Evolutionary conservation across 140 eudicot species (phyloP), one percentile per base, ranked within the genome.

Genomic region (Ambrosia hybrid): DNA sequence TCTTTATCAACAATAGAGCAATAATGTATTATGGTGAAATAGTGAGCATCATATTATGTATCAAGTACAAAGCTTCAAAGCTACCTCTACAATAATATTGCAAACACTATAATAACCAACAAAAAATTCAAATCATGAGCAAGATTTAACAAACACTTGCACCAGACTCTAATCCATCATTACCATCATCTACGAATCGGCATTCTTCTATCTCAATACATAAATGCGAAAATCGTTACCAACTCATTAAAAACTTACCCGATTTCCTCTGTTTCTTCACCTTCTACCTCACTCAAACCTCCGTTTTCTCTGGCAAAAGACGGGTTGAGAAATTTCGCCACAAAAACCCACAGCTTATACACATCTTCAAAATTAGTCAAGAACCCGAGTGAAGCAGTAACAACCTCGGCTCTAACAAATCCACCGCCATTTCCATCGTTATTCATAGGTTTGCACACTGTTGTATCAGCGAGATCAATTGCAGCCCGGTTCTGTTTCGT

Each of bases 321-420:
- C 38, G 89, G 92, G 64, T 87, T 68, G 30, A 87, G 83, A 84
- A 87, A 87, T 51, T 84, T 87, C 1, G 87, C 86, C 45, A 87
- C 89, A 76, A 87, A 87, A 36, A 84, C 87, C 92, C 92, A 87
- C 78, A 84, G 62, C 69, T 59, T 87, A 75, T 87, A 87, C 69
- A 87, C 92, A 57, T 87, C 92, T 55, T 84, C 89, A 41, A 84
- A 84, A 55, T 87, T 84, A 13, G 92, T 84, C 68, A 87, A 71
- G 71, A 87, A 87, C 41, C 92, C 85, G 16, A 87, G 85, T 53
- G 92, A 87, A 51, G 87, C 92, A 26, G 92, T 87, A 2, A 87
- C 92, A 16, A 82, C 92, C 74, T 84, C 89, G 5, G 87, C 84
- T 53, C 92, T 70, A 57, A 81, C 69, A 36, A 79, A 82, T 34